A percentile compares a stretch with the other conserved stretches of the same genome.
Evolutionary conservation across 495 filamentous ascomycete genomes (phyloP).

Genomic region (Aspergillus bertholletiae): DNA sequence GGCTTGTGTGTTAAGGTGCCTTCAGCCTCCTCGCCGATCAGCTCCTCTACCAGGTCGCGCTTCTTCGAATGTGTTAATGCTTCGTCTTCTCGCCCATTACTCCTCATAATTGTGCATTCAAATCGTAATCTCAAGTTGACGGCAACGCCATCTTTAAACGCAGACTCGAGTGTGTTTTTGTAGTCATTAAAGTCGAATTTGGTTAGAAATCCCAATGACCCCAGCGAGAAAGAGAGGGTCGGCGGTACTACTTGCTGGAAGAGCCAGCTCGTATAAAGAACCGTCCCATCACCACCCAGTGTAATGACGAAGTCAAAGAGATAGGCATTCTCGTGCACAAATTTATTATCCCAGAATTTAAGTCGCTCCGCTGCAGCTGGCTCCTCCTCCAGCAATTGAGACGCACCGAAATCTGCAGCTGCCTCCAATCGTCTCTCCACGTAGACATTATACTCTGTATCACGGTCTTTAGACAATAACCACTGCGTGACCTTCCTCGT

Average conservation of each 20-base stretch:
- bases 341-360: constrained; percentile 76
- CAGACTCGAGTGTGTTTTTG: constrained; percentile 62
- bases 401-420: constrained; percentile 67
- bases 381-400: constrained; percentile 55
- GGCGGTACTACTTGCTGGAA: constrained; percentile 97
- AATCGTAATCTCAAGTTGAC: constrained; percentile 88
- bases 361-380: constrained; percentile 56
- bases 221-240: constrained; percentile 84
- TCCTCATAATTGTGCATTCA: constrained; percentile 93
- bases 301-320: constrained; percentile 92
- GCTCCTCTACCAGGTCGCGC: constrained; percentile 80
- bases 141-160: constrained; percentile 79
- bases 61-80: constrained; percentile 20
- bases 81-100: constrained; percentile 41
- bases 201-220: constrained; percentile 90
- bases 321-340: constrained; percentile 75
- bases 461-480: constrained; percentile 76
- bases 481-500: constrained; percentile 77
- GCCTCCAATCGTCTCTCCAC: constrained; percentile 72
- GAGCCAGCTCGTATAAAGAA: constrained; percentile 92
- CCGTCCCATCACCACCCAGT: constrained; percentile 94
- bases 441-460: constrained; percentile 66
- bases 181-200: constrained; percentile 88
- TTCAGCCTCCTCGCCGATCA: constrained; percentile 79
- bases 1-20: constrained; percentile 78